Conservation (phyloP, 2,329 filamentous ascomycete species). For the Penicillium hesseltinei region DNA sequence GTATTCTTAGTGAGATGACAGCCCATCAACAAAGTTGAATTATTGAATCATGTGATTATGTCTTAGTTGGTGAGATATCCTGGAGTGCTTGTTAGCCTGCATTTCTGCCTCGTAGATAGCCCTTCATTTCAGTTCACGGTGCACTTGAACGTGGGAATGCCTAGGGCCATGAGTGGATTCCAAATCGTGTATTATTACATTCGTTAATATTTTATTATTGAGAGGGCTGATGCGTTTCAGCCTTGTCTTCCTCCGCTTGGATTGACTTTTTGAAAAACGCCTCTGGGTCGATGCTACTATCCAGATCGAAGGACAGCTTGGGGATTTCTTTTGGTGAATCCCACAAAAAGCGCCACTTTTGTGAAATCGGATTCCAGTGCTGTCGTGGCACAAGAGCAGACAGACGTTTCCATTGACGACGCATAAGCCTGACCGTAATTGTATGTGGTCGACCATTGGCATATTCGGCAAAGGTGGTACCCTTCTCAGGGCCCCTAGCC, state of each 20-base stretch:
- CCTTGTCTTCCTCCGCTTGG: neutral
- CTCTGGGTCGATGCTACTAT: constrained; percentile 6
- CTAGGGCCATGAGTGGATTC: neutral
- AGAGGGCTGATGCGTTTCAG: neutral
- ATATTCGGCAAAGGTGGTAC: constrained; percentile 34
- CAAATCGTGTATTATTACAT: neutral
- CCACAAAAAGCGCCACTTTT: constrained; percentile 33
- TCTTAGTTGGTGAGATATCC: neutral
- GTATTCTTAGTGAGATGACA: constrained; percentile 3
- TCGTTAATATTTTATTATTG: constrained; percentile 1
- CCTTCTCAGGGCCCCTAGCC: constrained; percentile 38
- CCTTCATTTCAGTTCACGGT: neutral
- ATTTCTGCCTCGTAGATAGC: neutral
- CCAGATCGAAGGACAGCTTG: constrained; percentile 12
- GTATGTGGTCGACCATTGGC: constrained; percentile 39
- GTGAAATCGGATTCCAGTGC: constrained; percentile 18
- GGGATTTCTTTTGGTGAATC: constrained; percentile 21
- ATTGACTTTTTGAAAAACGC: constrained; percentile 10
- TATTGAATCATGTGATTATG: neutral
- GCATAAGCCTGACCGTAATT: constrained; percentile 42
- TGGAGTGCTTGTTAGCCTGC: neutral
- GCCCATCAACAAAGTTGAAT: neutral
- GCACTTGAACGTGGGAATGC: neutral
- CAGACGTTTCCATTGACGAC: constrained; percentile 38
- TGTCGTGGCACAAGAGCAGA: constrained; percentile 34